Evolutionary conservation across 495 filamentous ascomycete species (phyloP).

Genomic region (Chaetomium fimeti): DNA sequence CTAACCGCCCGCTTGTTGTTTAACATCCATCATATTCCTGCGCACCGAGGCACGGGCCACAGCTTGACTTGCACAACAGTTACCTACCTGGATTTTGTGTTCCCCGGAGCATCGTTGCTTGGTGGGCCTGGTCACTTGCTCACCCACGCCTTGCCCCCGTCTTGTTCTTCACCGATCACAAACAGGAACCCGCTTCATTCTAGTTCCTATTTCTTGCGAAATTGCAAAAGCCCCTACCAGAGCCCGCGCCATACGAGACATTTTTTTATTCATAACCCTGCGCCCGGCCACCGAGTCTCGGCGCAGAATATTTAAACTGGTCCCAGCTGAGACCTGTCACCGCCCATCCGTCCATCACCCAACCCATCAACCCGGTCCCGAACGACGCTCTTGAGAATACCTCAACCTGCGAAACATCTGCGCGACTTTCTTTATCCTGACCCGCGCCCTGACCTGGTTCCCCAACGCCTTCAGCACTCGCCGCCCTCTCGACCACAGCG

Average conservation of each 20-base stretch:
- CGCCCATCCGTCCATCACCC: conserved; percentile 20
- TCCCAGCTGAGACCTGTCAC: conserved; percentile 27
- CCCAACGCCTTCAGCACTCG: conserved; percentile 22
- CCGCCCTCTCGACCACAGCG: conserved; percentile 13
- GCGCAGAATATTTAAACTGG: conserved; percentile 43
- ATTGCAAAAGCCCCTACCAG: conserved; percentile 29
- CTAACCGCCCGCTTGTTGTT: conserved; percentile 46
- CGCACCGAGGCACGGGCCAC: conserved; percentile 38
- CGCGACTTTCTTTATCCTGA: conserved; percentile 21
- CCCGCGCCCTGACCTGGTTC: background rate
- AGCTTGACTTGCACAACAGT: conserved; percentile 34
- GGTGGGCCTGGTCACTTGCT: conserved; percentile 32
- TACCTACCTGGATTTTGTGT: conserved; percentile 31
- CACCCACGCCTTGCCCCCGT: conserved; percentile 27
- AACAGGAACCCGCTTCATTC: conserved; percentile 23
- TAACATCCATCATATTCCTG: conserved; percentile 36
- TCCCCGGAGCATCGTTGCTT: conserved; percentile 29
- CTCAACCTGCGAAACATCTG: conserved; percentile 10
- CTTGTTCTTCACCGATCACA: conserved; percentile 28
- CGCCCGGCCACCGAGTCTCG: conserved; percentile 34
- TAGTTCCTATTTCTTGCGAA: conserved; percentile 33
- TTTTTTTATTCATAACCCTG: conserved; percentile 47
- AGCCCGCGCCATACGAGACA: conserved; percentile 47
- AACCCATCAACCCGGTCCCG: conserved; percentile 13
- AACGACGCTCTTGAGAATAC: conserved; percentile 7